Conservation (phyloP, 2,329 filamentous ascomycete species). For the Xylaria sp. region DNA sequence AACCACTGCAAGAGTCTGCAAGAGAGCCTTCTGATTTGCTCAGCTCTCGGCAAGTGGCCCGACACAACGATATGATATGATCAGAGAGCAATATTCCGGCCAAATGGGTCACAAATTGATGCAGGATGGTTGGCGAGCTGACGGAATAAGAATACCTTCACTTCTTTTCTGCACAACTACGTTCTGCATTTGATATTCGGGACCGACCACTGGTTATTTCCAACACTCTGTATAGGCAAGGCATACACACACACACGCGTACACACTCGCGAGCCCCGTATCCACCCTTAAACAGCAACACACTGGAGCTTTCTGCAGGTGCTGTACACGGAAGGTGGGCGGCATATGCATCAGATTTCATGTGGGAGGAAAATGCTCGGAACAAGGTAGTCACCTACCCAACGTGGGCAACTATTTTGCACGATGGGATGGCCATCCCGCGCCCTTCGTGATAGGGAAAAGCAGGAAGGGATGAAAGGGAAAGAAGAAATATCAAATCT, state of each 20-base stretch:
- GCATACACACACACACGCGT: conserved; percentile 1
- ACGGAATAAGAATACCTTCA: conserved; percentile 8
- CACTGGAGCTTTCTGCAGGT: conserved; percentile 28
- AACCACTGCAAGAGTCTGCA: conserved; percentile 6
- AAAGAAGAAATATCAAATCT: not conserved
- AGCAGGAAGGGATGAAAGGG: not conserved
- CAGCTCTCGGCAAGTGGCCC: conserved; percentile 5
- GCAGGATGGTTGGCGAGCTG: conserved; percentile 23
- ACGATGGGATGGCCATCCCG: conserved; percentile 5
- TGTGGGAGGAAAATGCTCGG: conserved; percentile 27
- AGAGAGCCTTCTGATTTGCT: conserved; percentile 10
- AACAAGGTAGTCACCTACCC: conserved; percentile 18
- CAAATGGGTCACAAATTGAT: conserved; percentile 18
- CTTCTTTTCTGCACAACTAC: conserved; percentile 12
- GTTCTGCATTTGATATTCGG: conserved; percentile 26
- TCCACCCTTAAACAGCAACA: conserved; percentile 18
- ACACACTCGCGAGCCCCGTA: conserved; percentile 9
- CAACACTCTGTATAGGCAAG: conserved; percentile 2
- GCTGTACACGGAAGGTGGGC: conserved; percentile 28
- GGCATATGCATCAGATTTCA: conserved; percentile 31
- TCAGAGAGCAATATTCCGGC: conserved; percentile 1
- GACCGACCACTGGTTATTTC: conserved; percentile 29
- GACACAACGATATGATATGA: conserved; percentile 18
- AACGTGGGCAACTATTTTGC: conserved; percentile 12
- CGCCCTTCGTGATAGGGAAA: conserved; percentile 15